Conservation (phyloP, 805 yeast genomes). For the Myxozyma monticola region DNA sequence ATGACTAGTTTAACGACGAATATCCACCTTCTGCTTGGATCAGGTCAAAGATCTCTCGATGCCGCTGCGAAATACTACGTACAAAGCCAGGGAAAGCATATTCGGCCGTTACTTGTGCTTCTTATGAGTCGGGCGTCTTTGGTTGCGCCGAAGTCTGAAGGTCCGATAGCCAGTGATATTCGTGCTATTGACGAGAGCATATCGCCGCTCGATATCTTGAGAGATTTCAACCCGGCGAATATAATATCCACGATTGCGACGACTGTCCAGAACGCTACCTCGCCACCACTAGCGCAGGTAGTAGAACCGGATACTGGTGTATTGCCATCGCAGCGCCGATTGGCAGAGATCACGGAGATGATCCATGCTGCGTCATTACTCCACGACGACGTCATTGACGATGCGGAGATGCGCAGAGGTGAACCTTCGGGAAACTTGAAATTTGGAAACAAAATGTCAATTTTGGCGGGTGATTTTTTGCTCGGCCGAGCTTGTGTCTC, state of each 20-base stretch:
- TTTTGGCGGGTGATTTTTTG: conserved; percentile 92
- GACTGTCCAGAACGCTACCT: conserved; percentile 1
- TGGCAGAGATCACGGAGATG: conserved; percentile 98
- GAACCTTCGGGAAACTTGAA: conserved; percentile 90
- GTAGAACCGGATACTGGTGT: conserved; percentile 48
- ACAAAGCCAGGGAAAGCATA: conserved; percentile 94
- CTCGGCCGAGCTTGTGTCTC: conserved; percentile 96
- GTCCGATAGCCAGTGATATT: conserved; percentile 26
- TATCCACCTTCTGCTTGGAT: conserved; percentile 82
- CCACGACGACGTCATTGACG: conserved; percentile 96
- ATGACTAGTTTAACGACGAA: conserved; percentile 87
- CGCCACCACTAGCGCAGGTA: neutral
- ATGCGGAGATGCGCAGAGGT: conserved; percentile 81
- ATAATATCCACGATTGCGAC: conserved; percentile 43
- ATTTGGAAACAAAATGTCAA: conserved; percentile 96
- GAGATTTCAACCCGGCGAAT: conserved; percentile 75
- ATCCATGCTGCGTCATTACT: conserved; percentile 94
- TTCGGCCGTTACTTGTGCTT: conserved; percentile 85
- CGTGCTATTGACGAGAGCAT: conserved; percentile 48
- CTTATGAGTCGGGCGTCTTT: conserved; percentile 78
- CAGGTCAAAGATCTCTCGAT: conserved; percentile 91
- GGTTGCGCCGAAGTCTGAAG: conserved; percentile 35
- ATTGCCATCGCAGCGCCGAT: conserved; percentile 88
- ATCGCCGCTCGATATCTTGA: conserved; percentile 78
- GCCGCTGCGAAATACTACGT: conserved; percentile 93